A percentile compares a stretch with the other conserved stretches of the same genome.
phyloP scores from a whole-genome alignment of 768 basidiomycete species.

The Postia placenta region DNA sequence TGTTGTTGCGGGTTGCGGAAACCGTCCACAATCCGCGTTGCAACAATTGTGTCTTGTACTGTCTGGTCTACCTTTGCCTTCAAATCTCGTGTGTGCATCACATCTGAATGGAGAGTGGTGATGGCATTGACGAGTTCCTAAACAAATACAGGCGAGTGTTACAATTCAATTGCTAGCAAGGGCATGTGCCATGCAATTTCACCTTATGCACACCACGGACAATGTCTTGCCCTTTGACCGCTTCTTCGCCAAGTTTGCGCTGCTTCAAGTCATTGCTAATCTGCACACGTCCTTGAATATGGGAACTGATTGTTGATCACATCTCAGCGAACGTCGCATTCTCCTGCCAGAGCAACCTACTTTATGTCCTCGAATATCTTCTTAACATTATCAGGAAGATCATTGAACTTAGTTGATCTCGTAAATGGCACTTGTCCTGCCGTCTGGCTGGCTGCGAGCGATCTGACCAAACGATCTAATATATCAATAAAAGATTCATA shows the following conservation, averaged over 20 bases:
- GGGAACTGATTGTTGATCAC: background rate
- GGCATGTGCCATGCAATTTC: no score
- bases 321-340: background rate
- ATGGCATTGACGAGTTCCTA: constrained; percentile 64
- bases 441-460: constrained; percentile 5
- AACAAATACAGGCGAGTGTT: background rate
- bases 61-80: constrained; percentile 72
- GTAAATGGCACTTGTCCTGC: constrained; percentile 36
- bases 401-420: constrained; percentile 73
- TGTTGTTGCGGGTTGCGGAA: constrained; percentile 71
- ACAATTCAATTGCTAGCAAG: no score
- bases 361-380: constrained; percentile 63
- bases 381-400: constrained; percentile 66
- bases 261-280: constrained; percentile 76
- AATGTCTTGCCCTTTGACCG: constrained; percentile 65
- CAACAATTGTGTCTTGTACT: constrained; percentile 74
- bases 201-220: constrained; percentile 67
- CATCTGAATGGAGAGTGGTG: constrained; percentile 60
- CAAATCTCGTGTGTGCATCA: constrained; percentile 60
- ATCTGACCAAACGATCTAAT: background rate
- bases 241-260: constrained; percentile 69
- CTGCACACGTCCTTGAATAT: constrained; percentile 57
- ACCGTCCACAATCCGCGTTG: constrained; percentile 72
- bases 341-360: constrained; percentile 33
- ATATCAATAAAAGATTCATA: background rate